These are phyloP conservation scores for Xanthoconium separans DNA, from an alignment of 1,284 basidiomycete species.

Conservation along the genomic window DNA sequence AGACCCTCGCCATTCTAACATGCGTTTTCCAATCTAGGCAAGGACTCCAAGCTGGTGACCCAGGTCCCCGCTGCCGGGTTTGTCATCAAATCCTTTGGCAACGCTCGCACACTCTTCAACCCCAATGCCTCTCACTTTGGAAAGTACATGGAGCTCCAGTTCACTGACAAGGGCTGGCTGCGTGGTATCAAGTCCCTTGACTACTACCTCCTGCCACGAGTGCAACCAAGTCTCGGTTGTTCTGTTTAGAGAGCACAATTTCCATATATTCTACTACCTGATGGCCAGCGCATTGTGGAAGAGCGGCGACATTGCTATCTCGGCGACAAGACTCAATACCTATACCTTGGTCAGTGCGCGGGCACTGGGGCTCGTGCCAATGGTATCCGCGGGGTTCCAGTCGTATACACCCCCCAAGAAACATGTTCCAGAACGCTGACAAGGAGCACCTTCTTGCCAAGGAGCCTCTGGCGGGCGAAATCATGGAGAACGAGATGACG, in stretches of 20 bases:
- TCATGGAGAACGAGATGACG: no score
- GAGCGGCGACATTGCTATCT: constrained; percentile 88
- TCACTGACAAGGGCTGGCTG: no score
- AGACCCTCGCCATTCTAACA: constrained; percentile 84
- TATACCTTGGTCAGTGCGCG: constrained; percentile 77
- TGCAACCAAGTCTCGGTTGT: constrained; percentile 79
- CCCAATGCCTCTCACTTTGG: no score
- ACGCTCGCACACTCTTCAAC: no score
- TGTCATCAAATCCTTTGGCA: no score
- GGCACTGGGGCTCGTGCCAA: constrained; percentile 40
- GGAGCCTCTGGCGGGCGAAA: no score
- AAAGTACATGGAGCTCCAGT: no score
- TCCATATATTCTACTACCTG: constrained; percentile 97
- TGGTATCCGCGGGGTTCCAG: constrained; percentile 47
- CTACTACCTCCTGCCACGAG: constrained; percentile 97
- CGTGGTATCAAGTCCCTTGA: constrained; percentile 95
- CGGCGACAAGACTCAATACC: constrained; percentile 73
- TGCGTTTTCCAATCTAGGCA: constrained; percentile 57
- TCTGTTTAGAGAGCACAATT: constrained; percentile 88
- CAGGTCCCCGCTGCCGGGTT: no score
- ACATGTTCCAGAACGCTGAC: no score
- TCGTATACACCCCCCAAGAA: no score
- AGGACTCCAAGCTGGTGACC: no score
- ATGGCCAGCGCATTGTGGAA: constrained; percentile 86
- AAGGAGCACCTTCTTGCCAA: no score